phyloP scores from a whole-genome alignment of 805 yeast species.

The Pichia paraexigua region DNA sequence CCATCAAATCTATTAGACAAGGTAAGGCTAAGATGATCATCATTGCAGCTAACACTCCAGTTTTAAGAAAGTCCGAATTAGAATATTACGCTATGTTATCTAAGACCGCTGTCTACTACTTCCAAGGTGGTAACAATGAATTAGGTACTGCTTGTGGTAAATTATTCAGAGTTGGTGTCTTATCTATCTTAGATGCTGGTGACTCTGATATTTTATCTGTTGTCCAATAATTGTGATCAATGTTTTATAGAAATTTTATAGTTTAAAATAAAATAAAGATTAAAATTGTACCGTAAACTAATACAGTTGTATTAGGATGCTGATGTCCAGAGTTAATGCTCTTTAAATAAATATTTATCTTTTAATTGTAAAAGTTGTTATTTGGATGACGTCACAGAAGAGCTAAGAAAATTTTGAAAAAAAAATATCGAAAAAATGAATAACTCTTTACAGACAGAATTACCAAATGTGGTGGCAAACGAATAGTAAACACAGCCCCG shows the following conservation, averaged over 20 bases:
- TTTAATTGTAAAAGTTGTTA: no score
- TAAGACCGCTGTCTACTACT: slow-evolving; percentile 95
- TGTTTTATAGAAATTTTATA: not conserved
- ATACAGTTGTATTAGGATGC: no score
- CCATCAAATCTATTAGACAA: slow-evolving; percentile 95
- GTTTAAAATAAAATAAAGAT: not conserved
- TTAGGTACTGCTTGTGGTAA: slow-evolving; percentile 99
- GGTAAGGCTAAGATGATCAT: slow-evolving; percentile 98
- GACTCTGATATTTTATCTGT: slow-evolving; percentile 96
- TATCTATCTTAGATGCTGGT: slow-evolving; percentile 96
- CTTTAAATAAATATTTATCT: no score
- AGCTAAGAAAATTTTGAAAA: no score
- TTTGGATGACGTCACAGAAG: no score
- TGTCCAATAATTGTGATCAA: slow-evolving; percentile 23
- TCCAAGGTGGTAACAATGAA: slow-evolving; percentile 99
- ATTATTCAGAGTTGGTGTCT: slow-evolving; percentile 98
- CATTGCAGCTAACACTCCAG: slow-evolving; percentile 99
- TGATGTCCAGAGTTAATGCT: no score
- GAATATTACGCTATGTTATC: slow-evolving; percentile 99
- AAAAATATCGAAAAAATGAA: no score
- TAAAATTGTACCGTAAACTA: not conserved
- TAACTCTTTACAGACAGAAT: no score
- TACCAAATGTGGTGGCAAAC: no score
- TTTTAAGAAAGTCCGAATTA: slow-evolving; percentile 98
- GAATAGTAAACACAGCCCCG: not conserved